These are phyloP conservation scores for Mortierella sp. DNA, from an alignment of 371 early-diverging fungal species.

Conservation along the genomic window DNA sequence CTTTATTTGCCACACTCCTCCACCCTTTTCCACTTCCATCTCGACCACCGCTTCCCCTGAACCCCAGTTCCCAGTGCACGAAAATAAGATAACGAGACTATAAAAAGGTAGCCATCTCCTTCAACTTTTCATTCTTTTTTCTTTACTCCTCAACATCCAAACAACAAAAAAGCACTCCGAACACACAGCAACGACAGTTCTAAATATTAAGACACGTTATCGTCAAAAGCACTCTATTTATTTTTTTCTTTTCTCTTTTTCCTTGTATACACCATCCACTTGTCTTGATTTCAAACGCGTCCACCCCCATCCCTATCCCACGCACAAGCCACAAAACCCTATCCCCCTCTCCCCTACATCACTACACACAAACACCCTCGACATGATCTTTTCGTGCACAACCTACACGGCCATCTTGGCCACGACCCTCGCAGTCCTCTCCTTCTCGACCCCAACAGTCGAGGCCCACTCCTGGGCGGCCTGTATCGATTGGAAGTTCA, in stretches of 20 bases:
- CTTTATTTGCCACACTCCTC: background rate
- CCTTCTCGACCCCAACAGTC: slow-evolving; percentile 23
- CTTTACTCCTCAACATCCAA: background rate
- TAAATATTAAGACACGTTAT: background rate
- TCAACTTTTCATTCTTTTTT: background rate
- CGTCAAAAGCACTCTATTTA: background rate
- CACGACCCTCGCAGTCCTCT: slow-evolving; percentile 30
- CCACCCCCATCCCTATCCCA: background rate
- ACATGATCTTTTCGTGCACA: background rate
- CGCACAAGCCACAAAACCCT: background rate
- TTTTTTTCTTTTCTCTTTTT: background rate
- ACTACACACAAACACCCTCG: too few species aligned
- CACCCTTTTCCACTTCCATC: background rate
- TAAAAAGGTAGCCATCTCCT: background rate
- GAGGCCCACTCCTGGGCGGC: slow-evolving; percentile 48
- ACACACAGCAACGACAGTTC: background rate
- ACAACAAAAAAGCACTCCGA: background rate
- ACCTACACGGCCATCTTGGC: slow-evolving; percentile 28
- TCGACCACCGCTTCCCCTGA: background rate
- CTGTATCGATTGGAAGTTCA: slow-evolving; percentile 46
- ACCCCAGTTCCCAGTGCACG: slow-evolving; percentile 2
- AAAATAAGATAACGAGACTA: background rate
- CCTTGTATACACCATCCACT: too few species aligned
- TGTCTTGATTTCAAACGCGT: background rate
- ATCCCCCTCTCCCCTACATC: background rate